Conservation (phyloP, 2,329 filamentous ascomycete species). For the Fusarium bulbicola region DNA sequence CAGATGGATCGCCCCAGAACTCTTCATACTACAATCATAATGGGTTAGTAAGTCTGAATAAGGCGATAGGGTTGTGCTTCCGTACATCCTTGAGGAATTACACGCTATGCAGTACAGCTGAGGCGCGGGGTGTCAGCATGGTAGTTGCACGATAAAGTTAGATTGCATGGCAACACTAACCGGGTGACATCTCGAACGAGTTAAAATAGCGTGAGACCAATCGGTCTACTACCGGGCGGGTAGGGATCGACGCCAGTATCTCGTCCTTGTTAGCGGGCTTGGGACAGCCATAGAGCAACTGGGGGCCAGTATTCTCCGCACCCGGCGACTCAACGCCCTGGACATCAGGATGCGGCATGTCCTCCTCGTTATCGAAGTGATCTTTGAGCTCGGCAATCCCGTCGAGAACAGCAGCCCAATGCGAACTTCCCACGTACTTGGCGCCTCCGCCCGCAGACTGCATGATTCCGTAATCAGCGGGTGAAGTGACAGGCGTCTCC, state of each 20-base stretch:
- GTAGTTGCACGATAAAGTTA: no score
- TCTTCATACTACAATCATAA: constrained; percentile 48
- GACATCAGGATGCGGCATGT: background rate
- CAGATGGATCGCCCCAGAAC: constrained; percentile 54
- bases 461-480: constrained; percentile 45
- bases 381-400: constrained; percentile 52
- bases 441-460: constrained; percentile 34
- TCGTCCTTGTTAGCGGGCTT: constrained; percentile 41
- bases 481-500: no score
- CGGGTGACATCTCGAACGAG: constrained; percentile 39
- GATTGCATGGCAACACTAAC: background rate
- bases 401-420: constrained; percentile 54
- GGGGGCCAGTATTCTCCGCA: constrained; percentile 17
- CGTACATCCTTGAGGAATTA: constrained; percentile 12
- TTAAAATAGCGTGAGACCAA: constrained; percentile 51
- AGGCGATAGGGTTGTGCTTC: background rate
- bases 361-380: constrained; percentile 45
- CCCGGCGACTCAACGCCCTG: background rate
- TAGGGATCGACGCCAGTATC: constrained; percentile 44
- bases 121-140: background rate
- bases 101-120: constrained; percentile 4
- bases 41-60: accelerated
- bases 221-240: constrained; percentile 45
- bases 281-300: constrained; percentile 47
- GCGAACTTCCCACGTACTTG: constrained; percentile 49